Percentiles rank a stretch among this genome's conserved stretches.
Conservation (phyloP, 345 rosid species). For the Gossypium longicalyx region DNA sequence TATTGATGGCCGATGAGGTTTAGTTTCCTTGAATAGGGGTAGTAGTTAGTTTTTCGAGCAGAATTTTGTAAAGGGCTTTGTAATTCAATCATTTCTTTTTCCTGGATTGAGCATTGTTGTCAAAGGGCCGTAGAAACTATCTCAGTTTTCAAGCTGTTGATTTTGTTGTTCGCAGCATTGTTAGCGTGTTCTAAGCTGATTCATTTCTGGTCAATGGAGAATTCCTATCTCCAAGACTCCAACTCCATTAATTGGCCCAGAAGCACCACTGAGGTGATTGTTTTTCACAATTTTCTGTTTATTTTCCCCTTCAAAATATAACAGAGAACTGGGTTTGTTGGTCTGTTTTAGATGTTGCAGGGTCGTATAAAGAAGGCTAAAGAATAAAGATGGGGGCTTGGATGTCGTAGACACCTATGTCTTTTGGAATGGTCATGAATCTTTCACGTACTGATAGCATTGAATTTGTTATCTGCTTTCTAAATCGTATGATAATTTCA, state of each 20-base stretch:
- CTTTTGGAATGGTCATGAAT: conserved; percentile 87
- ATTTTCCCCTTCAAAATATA: too few relatives aligned
- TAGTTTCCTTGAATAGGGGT: not conserved
- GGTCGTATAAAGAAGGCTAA: conserved; percentile 82
- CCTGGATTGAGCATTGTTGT: not conserved
- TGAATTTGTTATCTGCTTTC: not conserved
- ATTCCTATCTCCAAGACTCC: conserved; percentile 34
- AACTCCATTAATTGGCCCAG: conserved; percentile 94
- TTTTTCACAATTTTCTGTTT: not conserved
- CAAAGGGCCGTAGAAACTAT: conserved; percentile 40
- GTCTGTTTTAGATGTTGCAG: conserved; percentile 28
- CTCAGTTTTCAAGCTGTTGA: conserved; percentile 48
- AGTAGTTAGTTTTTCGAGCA: not conserved
- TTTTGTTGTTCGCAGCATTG: conserved; percentile 30
- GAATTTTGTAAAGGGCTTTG: not conserved
- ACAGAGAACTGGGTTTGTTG: too few relatives aligned
- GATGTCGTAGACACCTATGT: conserved; percentile 86
- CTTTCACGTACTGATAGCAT: conserved; percentile 13
- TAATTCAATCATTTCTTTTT: not conserved
- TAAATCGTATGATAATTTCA: conserved; percentile 8
- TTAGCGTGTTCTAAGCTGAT: conserved; percentile 36
- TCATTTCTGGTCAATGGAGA: conserved; percentile 39
- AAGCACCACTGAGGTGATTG: conserved; percentile 71
- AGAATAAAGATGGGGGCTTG: conserved; percentile 57
- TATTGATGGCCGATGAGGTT: not conserved